Evolutionary conservation across 257 asterid species (phyloP).

Genomic region (Solanum chiquidenum): DNA sequence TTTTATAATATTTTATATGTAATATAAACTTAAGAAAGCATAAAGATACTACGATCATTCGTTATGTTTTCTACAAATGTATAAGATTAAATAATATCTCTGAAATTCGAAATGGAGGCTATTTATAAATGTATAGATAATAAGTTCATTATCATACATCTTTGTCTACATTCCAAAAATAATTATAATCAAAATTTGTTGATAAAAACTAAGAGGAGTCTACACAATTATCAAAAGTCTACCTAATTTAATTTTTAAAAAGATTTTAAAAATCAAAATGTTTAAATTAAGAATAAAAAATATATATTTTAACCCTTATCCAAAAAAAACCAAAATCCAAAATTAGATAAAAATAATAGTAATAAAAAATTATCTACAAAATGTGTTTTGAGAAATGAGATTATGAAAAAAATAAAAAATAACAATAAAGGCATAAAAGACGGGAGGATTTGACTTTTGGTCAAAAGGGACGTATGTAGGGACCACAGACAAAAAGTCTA

Average conservation of each 20-base stretch:
- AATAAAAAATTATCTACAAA: not conserved
- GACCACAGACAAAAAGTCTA: constrained; percentile 19
- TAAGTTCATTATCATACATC: not conserved
- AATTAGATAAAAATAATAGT: not conserved
- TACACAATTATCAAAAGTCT: not conserved
- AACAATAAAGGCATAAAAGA: not conserved
- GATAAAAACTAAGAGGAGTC: not conserved
- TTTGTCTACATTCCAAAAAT: not conserved
- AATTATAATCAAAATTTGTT: not conserved
- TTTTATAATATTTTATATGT: not conserved
- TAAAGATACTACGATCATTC: too few relatives aligned
- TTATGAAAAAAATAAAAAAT: not conserved
- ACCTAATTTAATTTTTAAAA: not conserved
- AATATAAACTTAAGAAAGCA: not conserved
- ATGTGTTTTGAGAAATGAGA: not conserved
- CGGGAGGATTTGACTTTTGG: constrained; percentile 11
- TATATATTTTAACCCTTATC: not conserved
- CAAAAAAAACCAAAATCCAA: not conserved
- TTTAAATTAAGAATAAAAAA: not conserved
- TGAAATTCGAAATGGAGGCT: not conserved
- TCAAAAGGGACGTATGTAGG: constrained; percentile 10
- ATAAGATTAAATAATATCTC: not conserved
- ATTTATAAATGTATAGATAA: not conserved
- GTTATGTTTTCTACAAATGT: too few relatives aligned
- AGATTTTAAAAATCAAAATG: not conserved